phyloP scores from a whole-genome alignment of 1,284 basidiomycete genomes.

The Melampsora americana region DNA sequence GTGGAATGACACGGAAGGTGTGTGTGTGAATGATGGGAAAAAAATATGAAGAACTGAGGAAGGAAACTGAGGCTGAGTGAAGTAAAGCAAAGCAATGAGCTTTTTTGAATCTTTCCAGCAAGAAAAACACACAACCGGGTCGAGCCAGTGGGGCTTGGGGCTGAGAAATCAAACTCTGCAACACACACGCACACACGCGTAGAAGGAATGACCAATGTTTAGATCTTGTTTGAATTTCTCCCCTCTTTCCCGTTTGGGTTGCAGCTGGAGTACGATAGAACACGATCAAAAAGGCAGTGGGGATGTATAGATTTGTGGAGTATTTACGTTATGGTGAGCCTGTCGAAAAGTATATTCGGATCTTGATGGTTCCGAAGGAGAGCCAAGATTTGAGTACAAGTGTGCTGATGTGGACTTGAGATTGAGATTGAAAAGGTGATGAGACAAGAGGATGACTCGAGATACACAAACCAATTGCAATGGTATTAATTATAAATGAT shows the following conservation, averaged over 20 bases:
- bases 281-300: no score
- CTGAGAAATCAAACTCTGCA: background rate
- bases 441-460: no score
- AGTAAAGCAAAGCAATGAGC: background rate
- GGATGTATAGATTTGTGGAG: no score
- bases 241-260: background rate
- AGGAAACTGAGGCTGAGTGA: background rate
- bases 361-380: no score
- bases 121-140: background rate
- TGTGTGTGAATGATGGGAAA: background rate
- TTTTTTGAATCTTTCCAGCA: background rate
- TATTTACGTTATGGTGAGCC: no score
- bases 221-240: background rate
- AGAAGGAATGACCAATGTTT: background rate
- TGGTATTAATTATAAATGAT: no score
- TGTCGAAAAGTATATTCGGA: no score
- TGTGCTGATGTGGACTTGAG: no score
- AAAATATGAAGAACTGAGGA: background rate
- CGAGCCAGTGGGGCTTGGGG: conserved; percentile 2
- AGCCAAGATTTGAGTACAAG: no score
- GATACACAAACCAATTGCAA: no score
- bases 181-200: background rate
- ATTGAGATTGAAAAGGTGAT: no score
- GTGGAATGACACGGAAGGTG: background rate
- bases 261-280: no score